A percentile compares a stretch with the other conserved stretches of the same genome.
phyloP scores from a whole-genome alignment of 2,329 filamentous ascomycete genomes.

The Talaromyces sp. region DNA sequence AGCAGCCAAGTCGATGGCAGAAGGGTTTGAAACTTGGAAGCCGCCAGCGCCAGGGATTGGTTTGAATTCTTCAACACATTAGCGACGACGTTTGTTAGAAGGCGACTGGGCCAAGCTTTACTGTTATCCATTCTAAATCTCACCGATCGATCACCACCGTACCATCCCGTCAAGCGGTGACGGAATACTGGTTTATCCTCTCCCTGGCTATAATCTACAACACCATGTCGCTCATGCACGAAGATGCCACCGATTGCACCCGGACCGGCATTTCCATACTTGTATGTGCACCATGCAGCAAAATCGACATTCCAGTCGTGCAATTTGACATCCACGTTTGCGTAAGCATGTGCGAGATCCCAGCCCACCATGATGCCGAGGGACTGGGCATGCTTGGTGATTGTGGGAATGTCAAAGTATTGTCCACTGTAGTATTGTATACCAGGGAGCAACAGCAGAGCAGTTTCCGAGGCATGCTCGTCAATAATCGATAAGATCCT shows the following conservation, averaged over 20 bases:
- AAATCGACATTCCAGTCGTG: slow-evolving; percentile 91
- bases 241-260: slow-evolving; percentile 76
- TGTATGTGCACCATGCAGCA: slow-evolving; percentile 89
- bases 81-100: background rate
- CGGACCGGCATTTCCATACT: slow-evolving; percentile 83
- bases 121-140: slow-evolving; percentile 78
- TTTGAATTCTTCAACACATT: slow-evolving; percentile 54
- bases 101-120: slow-evolving; percentile 20
- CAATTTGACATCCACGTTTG: slow-evolving; percentile 72
- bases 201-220: slow-evolving; percentile 37
- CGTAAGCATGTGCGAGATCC: slow-evolving; percentile 81
- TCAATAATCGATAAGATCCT: slow-evolving; percentile 71
- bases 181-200: slow-evolving; percentile 52
- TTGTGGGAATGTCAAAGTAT: slow-evolving; percentile 72
- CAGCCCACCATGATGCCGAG: slow-evolving; percentile 72
- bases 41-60: slow-evolving; percentile 75
- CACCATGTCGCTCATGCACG: slow-evolving; percentile 70
- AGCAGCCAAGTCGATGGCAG: slow-evolving; percentile 69
- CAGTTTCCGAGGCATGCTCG: slow-evolving; percentile 66
- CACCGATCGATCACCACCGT: slow-evolving; percentile 70
- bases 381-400: slow-evolving; percentile 70
- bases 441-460: slow-evolving; percentile 75
- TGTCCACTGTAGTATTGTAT: slow-evolving; percentile 93
- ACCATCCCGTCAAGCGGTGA: slow-evolving; percentile 75
- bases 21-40: slow-evolving; percentile 78